Conservation (phyloP, 768 basidiomycete genomes). For the Sarcodon sp. region DNA sequence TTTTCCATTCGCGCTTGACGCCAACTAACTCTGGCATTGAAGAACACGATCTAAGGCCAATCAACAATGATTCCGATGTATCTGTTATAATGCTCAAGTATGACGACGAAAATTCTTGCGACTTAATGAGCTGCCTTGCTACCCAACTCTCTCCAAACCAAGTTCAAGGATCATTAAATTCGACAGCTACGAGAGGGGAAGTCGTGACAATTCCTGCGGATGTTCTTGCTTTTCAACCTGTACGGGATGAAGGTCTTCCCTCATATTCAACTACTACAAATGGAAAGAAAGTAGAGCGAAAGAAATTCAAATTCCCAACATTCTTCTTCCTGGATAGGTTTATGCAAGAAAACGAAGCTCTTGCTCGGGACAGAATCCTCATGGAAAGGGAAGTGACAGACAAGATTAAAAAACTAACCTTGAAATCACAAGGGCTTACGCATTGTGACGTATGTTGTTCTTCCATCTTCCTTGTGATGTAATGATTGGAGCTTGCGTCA, state of each 20-base stretch:
- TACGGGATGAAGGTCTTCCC: conserved; percentile 14
- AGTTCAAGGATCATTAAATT: conserved; percentile 7
- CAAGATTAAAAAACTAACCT: conserved; percentile 33
- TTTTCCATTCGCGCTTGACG: conserved; percentile 36
- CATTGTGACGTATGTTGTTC: conserved; percentile 37
- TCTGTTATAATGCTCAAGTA: conserved; percentile 41
- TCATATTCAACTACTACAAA: conserved; percentile 8
- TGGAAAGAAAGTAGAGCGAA: conserved; percentile 14
- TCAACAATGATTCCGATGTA: conserved; percentile 18
- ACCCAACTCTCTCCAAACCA: conserved; percentile 21
- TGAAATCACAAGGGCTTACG: conserved; percentile 33
- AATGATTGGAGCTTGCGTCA: not conserved
- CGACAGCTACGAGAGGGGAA: conserved; percentile 22
- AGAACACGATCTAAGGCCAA: conserved; percentile 15
- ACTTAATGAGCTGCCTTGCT: conserved; percentile 47
- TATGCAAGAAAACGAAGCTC: conserved; percentile 38
- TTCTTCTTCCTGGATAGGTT: conserved; percentile 65
- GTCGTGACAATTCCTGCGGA: conserved; percentile 50
- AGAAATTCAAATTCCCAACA: conserved; percentile 45
- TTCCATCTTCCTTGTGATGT: not conserved
- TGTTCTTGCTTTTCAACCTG: conserved; percentile 44
- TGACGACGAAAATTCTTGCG: conserved; percentile 28
- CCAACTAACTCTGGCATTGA: conserved; percentile 31
- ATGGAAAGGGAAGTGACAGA: conserved; percentile 26
- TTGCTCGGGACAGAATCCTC: conserved; percentile 22